Conservation (phyloP, 768 basidiomycete species). For the Cystobasidium tubakii region DNA sequence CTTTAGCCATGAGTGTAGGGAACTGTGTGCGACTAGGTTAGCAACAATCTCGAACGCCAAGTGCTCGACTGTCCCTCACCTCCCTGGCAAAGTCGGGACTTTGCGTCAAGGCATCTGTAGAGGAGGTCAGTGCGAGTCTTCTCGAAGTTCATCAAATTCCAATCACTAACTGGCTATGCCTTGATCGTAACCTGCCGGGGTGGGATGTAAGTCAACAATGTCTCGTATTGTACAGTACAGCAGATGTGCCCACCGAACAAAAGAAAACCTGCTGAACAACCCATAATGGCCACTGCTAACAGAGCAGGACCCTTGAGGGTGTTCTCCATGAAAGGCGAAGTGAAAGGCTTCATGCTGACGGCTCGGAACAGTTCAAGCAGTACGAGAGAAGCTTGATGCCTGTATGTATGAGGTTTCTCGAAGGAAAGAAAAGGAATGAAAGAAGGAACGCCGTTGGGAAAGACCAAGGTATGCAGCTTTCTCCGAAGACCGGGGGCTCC, state of each 20-base stretch:
- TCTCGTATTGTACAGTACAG: neutral
- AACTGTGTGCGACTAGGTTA: neutral
- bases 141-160: neutral
- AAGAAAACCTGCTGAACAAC: conserved; percentile 28
- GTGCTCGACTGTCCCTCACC: neutral
- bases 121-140: neutral
- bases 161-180: conserved; percentile 21
- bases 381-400: neutral
- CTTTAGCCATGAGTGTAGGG: conserved; percentile 18
- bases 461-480: neutral
- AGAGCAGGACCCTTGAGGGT: conserved; percentile 21
- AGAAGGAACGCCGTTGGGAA: neutral
- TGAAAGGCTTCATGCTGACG: conserved; percentile 28
- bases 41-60: neutral
- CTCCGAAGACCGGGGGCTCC: neutral
- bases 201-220: neutral
- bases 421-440: neutral
- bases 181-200: neutral
- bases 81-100: conserved; percentile 3
- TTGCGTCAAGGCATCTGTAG: conserved; percentile 20
- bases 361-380: neutral
- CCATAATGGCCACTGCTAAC: neutral
- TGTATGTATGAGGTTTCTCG: neutral
- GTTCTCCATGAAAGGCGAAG: conserved; percentile 13
- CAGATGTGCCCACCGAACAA: conserved; percentile 12